phyloP scores from a whole-genome alignment of 2,329 filamentous ascomycete species.

The Aureobasidium sp. region DNA sequence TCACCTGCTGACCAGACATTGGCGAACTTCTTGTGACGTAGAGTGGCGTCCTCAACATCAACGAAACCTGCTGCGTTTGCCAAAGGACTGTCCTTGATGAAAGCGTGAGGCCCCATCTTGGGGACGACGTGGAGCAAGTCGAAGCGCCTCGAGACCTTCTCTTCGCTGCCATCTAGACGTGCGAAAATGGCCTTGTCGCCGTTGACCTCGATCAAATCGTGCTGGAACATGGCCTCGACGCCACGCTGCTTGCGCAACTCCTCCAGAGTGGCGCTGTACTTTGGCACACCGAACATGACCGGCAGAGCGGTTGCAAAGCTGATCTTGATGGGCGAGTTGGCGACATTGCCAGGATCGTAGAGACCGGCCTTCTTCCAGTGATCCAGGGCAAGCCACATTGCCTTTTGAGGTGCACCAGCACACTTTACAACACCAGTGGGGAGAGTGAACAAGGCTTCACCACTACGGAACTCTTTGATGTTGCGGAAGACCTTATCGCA shows the following conservation, averaged over 20 bases:
- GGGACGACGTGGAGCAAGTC: slow-evolving; percentile 33
- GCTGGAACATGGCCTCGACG: slow-evolving; percentile 33
- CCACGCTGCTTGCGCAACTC: slow-evolving; percentile 30
- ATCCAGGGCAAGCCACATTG: slow-evolving; percentile 37
- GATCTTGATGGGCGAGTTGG: slow-evolving; percentile 30
- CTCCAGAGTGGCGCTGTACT: slow-evolving; percentile 32
- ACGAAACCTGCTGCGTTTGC: slow-evolving; percentile 33
- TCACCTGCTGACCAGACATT: slow-evolving; percentile 36
- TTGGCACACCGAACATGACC: slow-evolving; percentile 35
- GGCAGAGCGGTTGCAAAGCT: slow-evolving; percentile 34
- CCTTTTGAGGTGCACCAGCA: slow-evolving; percentile 34
- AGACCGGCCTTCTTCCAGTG: slow-evolving; percentile 31
- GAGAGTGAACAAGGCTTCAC: slow-evolving; percentile 33
- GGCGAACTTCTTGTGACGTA: slow-evolving; percentile 31
- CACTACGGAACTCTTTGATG: slow-evolving; percentile 29
- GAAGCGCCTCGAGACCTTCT: slow-evolving; percentile 28
- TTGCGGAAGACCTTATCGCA: slow-evolving; percentile 32
- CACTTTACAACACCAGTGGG: slow-evolving; percentile 35
- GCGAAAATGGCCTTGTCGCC: slow-evolving; percentile 32
- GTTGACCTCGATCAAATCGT: slow-evolving; percentile 31
- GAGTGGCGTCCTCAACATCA: slow-evolving; percentile 30
- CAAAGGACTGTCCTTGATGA: slow-evolving; percentile 30
- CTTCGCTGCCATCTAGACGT: slow-evolving; percentile 20
- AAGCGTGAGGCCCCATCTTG: slow-evolving; percentile 32
- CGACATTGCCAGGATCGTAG: slow-evolving; percentile 25